These are phyloP conservation scores for Plantago major DNA, from an alignment of 257 asterid genomes.

Conservation along the genomic window DNA sequence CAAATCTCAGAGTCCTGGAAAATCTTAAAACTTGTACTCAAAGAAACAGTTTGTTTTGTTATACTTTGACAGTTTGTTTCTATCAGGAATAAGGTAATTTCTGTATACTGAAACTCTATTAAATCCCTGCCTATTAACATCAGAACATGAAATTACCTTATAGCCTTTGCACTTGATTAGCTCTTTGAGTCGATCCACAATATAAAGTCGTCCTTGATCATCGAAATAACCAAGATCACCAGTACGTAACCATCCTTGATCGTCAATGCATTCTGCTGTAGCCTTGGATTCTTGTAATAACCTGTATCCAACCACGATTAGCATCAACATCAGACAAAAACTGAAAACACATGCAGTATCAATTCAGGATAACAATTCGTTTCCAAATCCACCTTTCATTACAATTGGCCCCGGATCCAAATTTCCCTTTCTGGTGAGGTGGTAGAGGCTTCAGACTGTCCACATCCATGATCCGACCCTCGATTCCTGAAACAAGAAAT, in stretches of 20 bases:
- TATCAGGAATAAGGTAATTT: neutral
- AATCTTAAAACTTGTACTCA: slow-evolving; percentile 4
- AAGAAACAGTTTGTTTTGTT: too few species aligned
- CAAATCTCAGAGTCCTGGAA: neutral
- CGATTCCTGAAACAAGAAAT: slow-evolving; percentile 25
- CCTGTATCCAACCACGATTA: slow-evolving; percentile 11
- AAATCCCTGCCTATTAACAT: neutral
- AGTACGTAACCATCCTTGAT: slow-evolving; percentile 37
- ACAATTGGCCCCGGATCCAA: slow-evolving; percentile 30
- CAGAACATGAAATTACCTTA: slow-evolving; percentile 20
- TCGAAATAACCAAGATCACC: slow-evolving; percentile 49
- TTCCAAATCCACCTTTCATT: slow-evolving; percentile 28
- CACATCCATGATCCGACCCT: slow-evolving; percentile 24
- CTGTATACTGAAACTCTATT: neutral
- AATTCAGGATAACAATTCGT: neutral
- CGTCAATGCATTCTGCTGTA: slow-evolving; percentile 29
- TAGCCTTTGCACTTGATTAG: slow-evolving; percentile 45
- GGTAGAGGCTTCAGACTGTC: slow-evolving; percentile 26
- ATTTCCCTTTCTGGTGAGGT: slow-evolving; percentile 32
- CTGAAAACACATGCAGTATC: too few species aligned
- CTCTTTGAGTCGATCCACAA: slow-evolving; percentile 41
- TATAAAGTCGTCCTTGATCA: slow-evolving; percentile 31
- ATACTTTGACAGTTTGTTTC: too few species aligned
- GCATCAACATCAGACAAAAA: neutral
- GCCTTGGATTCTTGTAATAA: slow-evolving; percentile 33